Evolutionary conservation across 306 rosid species (phyloP).

Genomic region (Casuarina cunninghamiana): DNA sequence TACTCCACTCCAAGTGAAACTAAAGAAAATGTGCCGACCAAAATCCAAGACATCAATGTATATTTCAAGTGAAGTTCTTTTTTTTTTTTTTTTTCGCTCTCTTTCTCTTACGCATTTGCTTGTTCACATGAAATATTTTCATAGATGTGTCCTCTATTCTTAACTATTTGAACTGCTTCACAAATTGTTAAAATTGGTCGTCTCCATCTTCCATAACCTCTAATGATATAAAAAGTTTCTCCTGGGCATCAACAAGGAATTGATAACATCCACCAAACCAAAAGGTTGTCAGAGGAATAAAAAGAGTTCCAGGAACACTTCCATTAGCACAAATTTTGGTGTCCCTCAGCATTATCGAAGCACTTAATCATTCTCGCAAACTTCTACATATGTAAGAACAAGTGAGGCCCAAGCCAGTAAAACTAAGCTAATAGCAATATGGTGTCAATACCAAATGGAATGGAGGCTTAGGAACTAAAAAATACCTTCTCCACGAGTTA

Average conservation of each 20-base stretch:
- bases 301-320: background rate
- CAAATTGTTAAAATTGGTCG: background rate
- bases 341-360: background rate
- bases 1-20: background rate
- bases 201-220: background rate
- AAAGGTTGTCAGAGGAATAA: background rate
- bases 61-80: background rate
- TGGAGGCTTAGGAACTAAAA: background rate
- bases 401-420: background rate
- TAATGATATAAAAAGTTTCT: background rate
- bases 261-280: background rate
- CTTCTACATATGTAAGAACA: background rate
- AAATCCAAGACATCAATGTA: background rate
- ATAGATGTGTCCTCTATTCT: background rate
- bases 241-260: background rate
- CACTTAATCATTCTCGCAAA: background rate
- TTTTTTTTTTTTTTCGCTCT: background rate
- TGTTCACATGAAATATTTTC: background rate
- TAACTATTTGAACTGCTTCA: background rate
- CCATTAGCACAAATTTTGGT: background rate
- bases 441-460: background rate
- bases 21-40: conserved; percentile 4
- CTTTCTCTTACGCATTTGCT: background rate
- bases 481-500: background rate
- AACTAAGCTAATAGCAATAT: background rate